phyloP scores from a whole-genome alignment of 2,329 filamentous ascomycete genomes.

The Epicoccum sorghinum region DNA sequence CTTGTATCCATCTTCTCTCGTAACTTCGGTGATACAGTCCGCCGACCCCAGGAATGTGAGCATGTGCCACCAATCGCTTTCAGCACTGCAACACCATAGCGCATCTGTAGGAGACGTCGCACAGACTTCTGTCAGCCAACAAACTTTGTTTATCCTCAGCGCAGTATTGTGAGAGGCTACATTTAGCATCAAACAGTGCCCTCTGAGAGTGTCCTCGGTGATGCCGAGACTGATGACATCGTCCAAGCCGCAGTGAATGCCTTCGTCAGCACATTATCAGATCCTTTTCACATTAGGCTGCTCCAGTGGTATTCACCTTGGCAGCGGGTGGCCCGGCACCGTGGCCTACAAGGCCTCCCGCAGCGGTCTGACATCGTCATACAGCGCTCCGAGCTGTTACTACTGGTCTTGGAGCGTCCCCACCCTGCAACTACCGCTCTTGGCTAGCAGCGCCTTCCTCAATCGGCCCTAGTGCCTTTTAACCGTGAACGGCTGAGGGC shows the following conservation, averaged over 20 bases:
- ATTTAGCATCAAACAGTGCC: no score
- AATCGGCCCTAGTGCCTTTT: conserved; percentile 3
- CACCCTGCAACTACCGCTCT: conserved; percentile 10
- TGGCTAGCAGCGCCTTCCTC: not conserved
- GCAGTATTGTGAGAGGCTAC: no score
- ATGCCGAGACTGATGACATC: conserved; percentile 2
- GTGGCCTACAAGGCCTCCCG: not conserved
- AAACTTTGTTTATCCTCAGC: no score
- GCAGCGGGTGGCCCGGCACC: not conserved
- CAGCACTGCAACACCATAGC: not conserved
- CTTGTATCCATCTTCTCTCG: no score
- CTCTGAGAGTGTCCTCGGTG: not conserved
- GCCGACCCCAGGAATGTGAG: conserved; percentile 7
- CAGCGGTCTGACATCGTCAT: conserved; percentile 8
- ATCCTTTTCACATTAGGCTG: conserved; percentile 5
- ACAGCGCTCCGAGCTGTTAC: conserved; percentile 2
- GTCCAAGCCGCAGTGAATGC: conserved; percentile 13
- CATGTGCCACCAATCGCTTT: conserved; percentile 4
- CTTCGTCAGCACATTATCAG: conserved; percentile 6
- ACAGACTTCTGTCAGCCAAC: no score
- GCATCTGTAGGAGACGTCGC: no score
- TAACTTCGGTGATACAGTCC: not conserved
- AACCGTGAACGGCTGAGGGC: conserved; percentile 7
- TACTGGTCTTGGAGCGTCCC: conserved; percentile 1
- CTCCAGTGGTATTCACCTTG: not conserved